A percentile compares a stretch with the other conserved stretches of the same genome.
Evolutionary conservation across 805 yeast genomes (phyloP).

Genomic region (Candida tibetensis): DNA sequence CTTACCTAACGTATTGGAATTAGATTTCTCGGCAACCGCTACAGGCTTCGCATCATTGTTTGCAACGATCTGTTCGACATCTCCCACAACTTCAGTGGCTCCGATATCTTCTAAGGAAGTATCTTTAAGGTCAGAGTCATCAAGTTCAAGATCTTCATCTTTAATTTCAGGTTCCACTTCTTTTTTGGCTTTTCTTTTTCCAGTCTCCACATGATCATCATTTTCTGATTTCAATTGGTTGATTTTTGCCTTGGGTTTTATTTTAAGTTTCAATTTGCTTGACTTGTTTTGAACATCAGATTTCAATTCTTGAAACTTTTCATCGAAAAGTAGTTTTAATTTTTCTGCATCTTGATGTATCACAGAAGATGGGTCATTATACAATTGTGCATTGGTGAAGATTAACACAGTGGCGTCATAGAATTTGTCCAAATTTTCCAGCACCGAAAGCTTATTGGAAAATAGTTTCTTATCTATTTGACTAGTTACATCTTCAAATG

Average conservation of each 20-base stretch:
- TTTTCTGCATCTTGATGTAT: constrained; percentile 69
- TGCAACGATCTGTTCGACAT: constrained; percentile 5
- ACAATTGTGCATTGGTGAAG: constrained; percentile 74
- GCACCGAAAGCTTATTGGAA: constrained; percentile 17
- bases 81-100: constrained; percentile 8
- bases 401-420: constrained; percentile 57
- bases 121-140: constrained; percentile 10
- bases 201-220: constrained; percentile 13
- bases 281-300: constrained; percentile 15
- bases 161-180: constrained; percentile 18
- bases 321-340: constrained; percentile 52
- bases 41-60: constrained; percentile 4
- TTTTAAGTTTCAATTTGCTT: constrained; percentile 25
- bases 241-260: constrained; percentile 30
- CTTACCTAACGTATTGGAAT: constrained; percentile 24
- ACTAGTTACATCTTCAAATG: constrained; percentile 57
- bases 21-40: constrained; percentile 6
- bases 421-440: constrained; percentile 57
- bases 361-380: constrained; percentile 70
- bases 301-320: constrained; percentile 32
- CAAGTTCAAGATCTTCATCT: constrained; percentile 10
- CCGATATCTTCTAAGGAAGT: background rate
- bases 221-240: constrained; percentile 18
- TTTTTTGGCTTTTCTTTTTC: constrained; percentile 19
- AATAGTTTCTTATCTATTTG: constrained; percentile 51